Base-by-base conservation (phyloP, 164 flowering plant species). In the Akebia trifoliata region DNA sequence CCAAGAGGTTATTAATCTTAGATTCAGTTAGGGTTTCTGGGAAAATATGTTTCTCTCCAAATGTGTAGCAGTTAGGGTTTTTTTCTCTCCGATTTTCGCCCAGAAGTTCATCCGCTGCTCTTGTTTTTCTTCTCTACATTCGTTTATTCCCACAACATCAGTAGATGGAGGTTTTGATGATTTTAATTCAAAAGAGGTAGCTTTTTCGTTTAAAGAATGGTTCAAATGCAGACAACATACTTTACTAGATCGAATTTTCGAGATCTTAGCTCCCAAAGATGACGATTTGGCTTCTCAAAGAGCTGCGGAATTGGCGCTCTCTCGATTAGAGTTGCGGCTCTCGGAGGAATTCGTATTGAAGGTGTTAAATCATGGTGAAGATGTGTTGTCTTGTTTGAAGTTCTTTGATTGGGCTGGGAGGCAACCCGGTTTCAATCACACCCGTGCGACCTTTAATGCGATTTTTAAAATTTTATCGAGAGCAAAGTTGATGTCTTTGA, bases 331-430 rank as follows among this genome's bases (percentile, higher is more conserved):
- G 1, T 74, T 87, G 17, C 67, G 55, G 4, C 69, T 90, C 7
- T 9, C 68, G 0, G 87, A 89, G 40, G 4, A 14, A 2, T 62
- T 84, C 4, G 86, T 86, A 0, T 47, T 89, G 29, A 71, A 70
- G 38, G 87, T 81, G 0, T 67, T 84, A 22, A 26, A 57, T 4
- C 65, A 77, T 28, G 74, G 75, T 8, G 36, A 64, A 5, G 86
- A 82, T 11, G 76, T 86, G 4, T 69, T 82, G 11, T 66, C 82
- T 1, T 81, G 90, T 63, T 67, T 91, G 63, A 80, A 72, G 56
- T 88, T 91, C 70, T 92, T 92, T 57, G 96, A 92, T 44, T 92
- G 98, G 98, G 90, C 82, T 2, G 96, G 95, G 2, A 69, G 85
- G 34, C 96, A 88, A 54, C 70, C 34, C 0, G 80, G 83, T 14